Evolutionary conservation across 1,139 yeast species (phyloP), one percentile per base, ranked within the genome.

Genomic region (Hyphopichia buzzinii): DNA sequence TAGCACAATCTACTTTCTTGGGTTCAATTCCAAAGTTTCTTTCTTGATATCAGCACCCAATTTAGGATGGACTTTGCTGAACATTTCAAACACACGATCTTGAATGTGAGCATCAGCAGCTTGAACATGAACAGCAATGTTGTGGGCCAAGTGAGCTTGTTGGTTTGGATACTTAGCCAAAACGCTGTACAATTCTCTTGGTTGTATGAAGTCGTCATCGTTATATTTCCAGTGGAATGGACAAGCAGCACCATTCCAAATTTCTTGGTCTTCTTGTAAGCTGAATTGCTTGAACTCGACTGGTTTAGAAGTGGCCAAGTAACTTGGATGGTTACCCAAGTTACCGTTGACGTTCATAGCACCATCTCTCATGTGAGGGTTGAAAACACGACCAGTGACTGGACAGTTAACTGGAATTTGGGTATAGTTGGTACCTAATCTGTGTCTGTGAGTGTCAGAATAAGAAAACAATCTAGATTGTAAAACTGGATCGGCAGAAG

Each of bases 181-280:
- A 33, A 84, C 92, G 41, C 81, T 70, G 82, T 70, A 77, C 85
- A 90, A 58, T 72, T 49, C 70, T 62, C 50, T 60, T 70, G 63
- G 84, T 73, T 53, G 97, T 76, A 66, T 83, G 86, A 54, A 73
- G 60, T 88, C 96, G 39, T 74, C 83, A 40, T 81, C 84, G 31
- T 76, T 75, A 39, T 77, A 78, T 44, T 77, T 74, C 96, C 96
- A 89, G 71, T 87, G 94, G 81, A 79, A 85, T 50, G 88, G 87
- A 47, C 81, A 71, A 39, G 95, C 96, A 46, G 94, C 81, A 43
- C 97, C 97, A 40, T 73, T 67, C 90, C 96, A 89, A 44, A 77
- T 74, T 67, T 90, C 97, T 63, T 88, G 96, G 46, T 77, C 78
- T 55, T 75, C 74, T 59, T 73, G 78, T 38, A 67, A 51, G 32